Base-by-base conservation (phyloP, 140 eudicot genomes). In the Anethum foeniculum region DNA sequence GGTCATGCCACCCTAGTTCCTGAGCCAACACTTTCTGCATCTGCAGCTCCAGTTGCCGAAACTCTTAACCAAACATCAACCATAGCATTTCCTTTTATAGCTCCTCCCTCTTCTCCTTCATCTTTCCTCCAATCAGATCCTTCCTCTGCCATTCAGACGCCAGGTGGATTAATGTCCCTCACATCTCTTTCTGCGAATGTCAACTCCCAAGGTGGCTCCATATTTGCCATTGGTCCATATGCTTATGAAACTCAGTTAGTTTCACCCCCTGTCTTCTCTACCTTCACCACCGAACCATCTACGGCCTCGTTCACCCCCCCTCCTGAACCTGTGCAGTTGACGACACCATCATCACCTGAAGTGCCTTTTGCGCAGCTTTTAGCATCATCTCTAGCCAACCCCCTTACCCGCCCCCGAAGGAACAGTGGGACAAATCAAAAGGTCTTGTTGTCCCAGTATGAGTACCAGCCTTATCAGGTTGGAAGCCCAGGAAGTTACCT, bases 71-170 rank as follows among this genome's bases (percentile, higher is more conserved):
- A 74, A 6, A 76, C 94, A 23, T 85, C 94, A 76, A 74, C 90
- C 43, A 68, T 81, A 62, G 89, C 90, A 79, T 72, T 88, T 48
- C 99, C 99, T 9, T 95, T 95, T 81, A 89, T 95, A 41, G 99
- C 99, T 18, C 99, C 99, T 21, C 99, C 99, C 0, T 95, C 99
- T 18, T 95, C 99, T 27, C 99, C 99, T 19, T 97, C 98, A 41
- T 90, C 98, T 75, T 89, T 94, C 75, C 97, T 88, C 65, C 99
- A 88, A 64, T 92, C 99, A 41, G 97, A 92, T 76, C 97, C 99
- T 69, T 90, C 98, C 39, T 90, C 97, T 23, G 95, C 88, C 58
- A 83, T 85, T 8, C 93, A 92, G 51, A 81, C 99, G 43, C 97
- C 99, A 32, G 93, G 86, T 54, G 96, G 92, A 49, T 32, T 85